Base-by-base conservation (phyloP, 306 rosid species). In the Gastrolobium bilobum region DNA sequence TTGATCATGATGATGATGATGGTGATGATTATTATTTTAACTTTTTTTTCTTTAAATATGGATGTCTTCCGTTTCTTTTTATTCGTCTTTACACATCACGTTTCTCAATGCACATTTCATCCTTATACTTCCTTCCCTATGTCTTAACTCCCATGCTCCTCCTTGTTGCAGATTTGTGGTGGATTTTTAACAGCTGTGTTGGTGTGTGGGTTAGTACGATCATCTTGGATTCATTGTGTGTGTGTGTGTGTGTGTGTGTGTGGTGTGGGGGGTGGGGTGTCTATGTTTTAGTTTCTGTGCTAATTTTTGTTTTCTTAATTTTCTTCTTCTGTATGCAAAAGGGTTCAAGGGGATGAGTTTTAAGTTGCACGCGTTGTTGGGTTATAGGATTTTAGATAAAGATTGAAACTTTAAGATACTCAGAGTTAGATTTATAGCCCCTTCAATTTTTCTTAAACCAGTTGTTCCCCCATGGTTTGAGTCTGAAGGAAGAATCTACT, bases 321-420 rank as follows among this genome's bases (percentile, higher is more conserved):
- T 70, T 70, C 0, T n/a, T 10, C 11, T 10, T 11, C 6, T 31
- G 39, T 4, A 13, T 34, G 7, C 7, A 39, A 34, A 6, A n/a
- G 47, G 51, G 61, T 39, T 11, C 8, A 75, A 39, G 39, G 54
- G 71, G 62, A 61, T 42, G 53, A 56, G 8, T 37, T 56, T 48
- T 7, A 26, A 4, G 47, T 54, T 54, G 7, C 2, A 43, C 1
- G 35, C 31, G 33, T 8, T 67, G 33, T 56, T 42, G 33, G 76
- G 40, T 10, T 44, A 44, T 38, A 15, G 2, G 57, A 57, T 56
- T 43, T 66, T 51, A 6, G 56, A 33, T 10, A 4, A 48, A 26
- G 20, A 50, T 58, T 78, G 70, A 57, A 68, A 68, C n/a, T 68
- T 58, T 46, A 33, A 37, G 34, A 54, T 5, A n/a, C n/a, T 29